These are phyloP conservation scores for Ceratobasidium sp. DNA, from an alignment of 1,284 basidiomycete genomes.

Conservation along the genomic window DNA sequence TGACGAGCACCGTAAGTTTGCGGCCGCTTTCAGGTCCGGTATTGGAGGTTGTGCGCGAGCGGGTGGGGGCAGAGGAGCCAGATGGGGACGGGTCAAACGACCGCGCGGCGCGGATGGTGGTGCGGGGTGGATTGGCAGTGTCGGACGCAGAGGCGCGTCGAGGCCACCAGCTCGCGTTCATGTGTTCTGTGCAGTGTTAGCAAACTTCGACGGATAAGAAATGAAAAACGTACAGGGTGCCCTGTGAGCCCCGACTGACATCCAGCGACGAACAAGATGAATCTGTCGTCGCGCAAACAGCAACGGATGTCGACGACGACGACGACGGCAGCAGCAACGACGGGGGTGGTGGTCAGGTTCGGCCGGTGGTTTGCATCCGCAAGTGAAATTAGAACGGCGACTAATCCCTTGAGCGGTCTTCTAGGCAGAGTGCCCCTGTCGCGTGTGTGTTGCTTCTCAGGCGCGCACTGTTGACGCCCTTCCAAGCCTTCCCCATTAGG, in stretches of 20 bases:
- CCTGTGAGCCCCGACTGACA: not conserved
- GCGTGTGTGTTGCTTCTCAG: not conserved
- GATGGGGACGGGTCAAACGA: conserved; percentile 17
- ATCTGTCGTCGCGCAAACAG: no score
- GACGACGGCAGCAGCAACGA: not conserved
- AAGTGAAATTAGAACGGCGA: conserved; percentile 5
- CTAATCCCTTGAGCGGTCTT: conserved; percentile 13
- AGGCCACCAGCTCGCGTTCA: conserved; percentile 27
- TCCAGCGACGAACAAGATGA: not conserved
- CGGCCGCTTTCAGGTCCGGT: not conserved
- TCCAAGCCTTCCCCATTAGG: conserved; percentile 10
- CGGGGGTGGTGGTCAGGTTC: conserved; percentile 19
- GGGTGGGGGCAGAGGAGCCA: not conserved
- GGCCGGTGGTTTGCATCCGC: conserved; percentile 29
- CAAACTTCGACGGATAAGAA: not conserved
- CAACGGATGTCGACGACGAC: not conserved
- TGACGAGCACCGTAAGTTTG: conserved; percentile 13
- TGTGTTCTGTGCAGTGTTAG: conserved; percentile 11
- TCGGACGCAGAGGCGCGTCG: conserved; percentile 22
- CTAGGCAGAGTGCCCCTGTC: conserved; percentile 23
- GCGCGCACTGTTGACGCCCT: conserved; percentile 20
- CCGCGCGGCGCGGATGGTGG: conserved; percentile 11
- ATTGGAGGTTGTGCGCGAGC: conserved; percentile 21
- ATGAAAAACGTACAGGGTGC: not conserved
- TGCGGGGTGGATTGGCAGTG: conserved; percentile 17